Percentiles rank a stretch among this genome's conserved stretches.
Conservation (phyloP, 169 alveolate species). For the Plasmodium malariae region DNA sequence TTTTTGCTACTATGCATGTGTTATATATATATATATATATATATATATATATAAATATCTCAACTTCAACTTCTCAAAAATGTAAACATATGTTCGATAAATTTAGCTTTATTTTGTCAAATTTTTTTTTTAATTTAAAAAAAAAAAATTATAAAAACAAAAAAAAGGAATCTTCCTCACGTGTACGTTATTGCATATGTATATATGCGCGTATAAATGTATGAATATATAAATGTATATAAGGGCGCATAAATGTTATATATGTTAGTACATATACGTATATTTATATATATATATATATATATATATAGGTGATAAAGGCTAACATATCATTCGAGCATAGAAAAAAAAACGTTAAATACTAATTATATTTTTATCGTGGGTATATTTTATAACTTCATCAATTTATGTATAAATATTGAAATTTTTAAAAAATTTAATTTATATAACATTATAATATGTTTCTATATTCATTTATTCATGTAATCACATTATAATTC, state of each 20-base stretch:
- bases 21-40: no score
- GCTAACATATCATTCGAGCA: no score
- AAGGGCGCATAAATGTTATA: neutral
- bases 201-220: neutral
- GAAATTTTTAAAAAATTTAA: no score
- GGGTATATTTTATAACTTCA: neutral
- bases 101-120: neutral
- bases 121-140: slow-evolving; percentile 11
- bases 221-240: neutral
- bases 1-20: neutral
- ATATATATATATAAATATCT: neutral
- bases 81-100: neutral
- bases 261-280: neutral
- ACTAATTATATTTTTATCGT: no score
- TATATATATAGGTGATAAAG: no score
- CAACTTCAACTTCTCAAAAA: neutral
- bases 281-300: no score
- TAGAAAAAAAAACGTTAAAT: no score
- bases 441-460: no score
- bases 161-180: neutral
- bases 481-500: no score
- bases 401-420: neutral
- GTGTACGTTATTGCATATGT: no score
- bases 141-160: neutral
- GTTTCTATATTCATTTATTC: neutral